A percentile compares a stretch with the other conserved stretches of the same genome.
These are phyloP conservation scores for Apostasia ramifera DNA, from an alignment of 106 monocot species.

Conservation along the genomic window DNA sequence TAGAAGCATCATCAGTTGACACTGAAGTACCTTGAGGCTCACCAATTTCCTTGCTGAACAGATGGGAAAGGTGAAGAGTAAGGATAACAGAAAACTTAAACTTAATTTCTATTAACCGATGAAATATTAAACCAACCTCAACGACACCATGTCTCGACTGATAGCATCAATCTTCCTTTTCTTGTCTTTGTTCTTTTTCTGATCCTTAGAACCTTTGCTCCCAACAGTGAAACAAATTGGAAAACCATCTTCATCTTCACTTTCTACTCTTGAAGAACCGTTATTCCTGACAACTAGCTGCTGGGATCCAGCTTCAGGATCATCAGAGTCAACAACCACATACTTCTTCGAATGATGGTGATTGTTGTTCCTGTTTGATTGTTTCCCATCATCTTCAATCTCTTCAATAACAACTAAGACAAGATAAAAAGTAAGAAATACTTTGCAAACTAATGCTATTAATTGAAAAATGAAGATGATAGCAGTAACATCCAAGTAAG, in stretches of 20 bases:
- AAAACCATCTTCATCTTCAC: constrained; percentile 98
- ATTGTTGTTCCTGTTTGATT: constrained; percentile 21
- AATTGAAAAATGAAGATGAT: too few relatives aligned
- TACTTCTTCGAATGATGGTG: constrained; percentile 29
- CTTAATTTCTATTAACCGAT: neutral
- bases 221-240: constrained; percentile 34
- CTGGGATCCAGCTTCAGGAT: constrained; percentile 23
- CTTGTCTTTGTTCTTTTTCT: constrained; percentile 7
- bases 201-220: constrained; percentile 16
- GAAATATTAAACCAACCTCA: constrained; percentile 21
- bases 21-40: neutral
- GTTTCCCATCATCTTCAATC: constrained; percentile 68
- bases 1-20: constrained; percentile 1
- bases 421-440: neutral
- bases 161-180: constrained; percentile 20
- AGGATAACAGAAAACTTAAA: neutral
- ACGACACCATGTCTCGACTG: constrained; percentile 8
- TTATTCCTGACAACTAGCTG: constrained; percentile 32
- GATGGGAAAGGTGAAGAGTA: neutral
- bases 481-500: too few relatives aligned
- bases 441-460: too few relatives aligned
- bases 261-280: constrained; percentile 26
- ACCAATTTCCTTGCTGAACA: constrained; percentile 9
- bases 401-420: constrained; percentile 82
- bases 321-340: constrained; percentile 42